Evolutionary conservation across 306 rosid genomes (phyloP), one percentile per base, ranked within the genome.

Genomic region (Prinsepia uniflora): DNA sequence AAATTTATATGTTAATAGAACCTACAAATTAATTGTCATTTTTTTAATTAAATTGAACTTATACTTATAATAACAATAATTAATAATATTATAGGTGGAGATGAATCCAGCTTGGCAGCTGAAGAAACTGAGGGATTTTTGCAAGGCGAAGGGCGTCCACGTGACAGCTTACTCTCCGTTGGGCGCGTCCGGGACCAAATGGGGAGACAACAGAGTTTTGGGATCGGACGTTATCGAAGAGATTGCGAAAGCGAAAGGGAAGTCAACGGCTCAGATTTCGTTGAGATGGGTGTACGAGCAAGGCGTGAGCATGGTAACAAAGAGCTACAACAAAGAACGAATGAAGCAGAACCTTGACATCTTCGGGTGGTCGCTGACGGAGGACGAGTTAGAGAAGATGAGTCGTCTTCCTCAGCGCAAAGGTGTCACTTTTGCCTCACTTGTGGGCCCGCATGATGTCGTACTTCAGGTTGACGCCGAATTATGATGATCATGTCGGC

Each of bases 31-130:
- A n/a, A n/a, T n/a, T n/a, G n/a, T n/a, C n/a, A n/a, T 43, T 43
- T 43, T 43, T 4, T 52, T 52, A n/a, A n/a, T 41, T 66, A 39
- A 45, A 53, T 44, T 44, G 6, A 36, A 18, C n/a, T 6, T 46
- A 30, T 30, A 30, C 4, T 30, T 30, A 30, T 30, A 30, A 30
- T 30, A 30, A 30, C 36, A 30, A 30, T 30, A 30, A 30, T 30
- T 2, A 30, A 30, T 4, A 18, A 5, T 17, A 9, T 56, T 7
- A 49, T n/a, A 86, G 91, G 82, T 86, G 76, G 88, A 84, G 76
- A 76, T 86, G 85, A 86, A 60, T 65, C 78, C 88, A 1, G 49
- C 44, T n/a, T 86, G 91, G 86, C 86, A 79, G 59, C 86, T 83
- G 61, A 75, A 61, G 40, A 58, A 79, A n/a, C 5, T 79, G 20